Evolutionary conservation across 2,329 filamentous ascomycete genomes (phyloP), one percentile per base, ranked within the genome.

Genomic region (Sclerotinia subarctica): DNA sequence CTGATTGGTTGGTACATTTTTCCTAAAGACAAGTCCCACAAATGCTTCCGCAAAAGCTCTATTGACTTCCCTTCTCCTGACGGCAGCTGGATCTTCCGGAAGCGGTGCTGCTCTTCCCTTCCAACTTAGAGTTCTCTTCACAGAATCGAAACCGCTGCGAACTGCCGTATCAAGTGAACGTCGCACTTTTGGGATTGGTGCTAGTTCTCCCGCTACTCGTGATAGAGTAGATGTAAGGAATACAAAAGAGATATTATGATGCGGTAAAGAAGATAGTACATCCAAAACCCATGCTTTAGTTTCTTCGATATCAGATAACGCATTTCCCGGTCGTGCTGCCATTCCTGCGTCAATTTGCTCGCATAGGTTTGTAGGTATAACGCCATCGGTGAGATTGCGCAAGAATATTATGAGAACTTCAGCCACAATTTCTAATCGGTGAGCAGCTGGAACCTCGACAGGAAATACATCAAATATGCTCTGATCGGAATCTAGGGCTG

Each of bases 241-340:
- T 2, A 96, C 91, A 75, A 97, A 96, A 0, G 91, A 90, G 67
- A 97, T 94, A 76, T 93, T 95, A 79, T 96, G 90, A 62, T 90
- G 89, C 0, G 93, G 91, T 0, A 87, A 84, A 2, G 85, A 82
- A 0, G 90, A 85, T 2, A 97, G 83, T 2, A 90, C 84, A 72
- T 97, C 94, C 6, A 97, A 85, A 1, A 95, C 80, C 77, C 81
- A 82, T 51, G 83, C 82, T 70, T 86, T 84, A 56, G 84, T 81
- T 57, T 89, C 86, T 67, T 90, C 87, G 53, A 77, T 76, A 5
- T 79, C 78, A 13, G 80, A 75, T 29, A 81, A 78, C 2, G 77
- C 78, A 47, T 82, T 82, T 1, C 78, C 26, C 71, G 70, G 82
- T 84, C 72, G 70, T 26, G 84, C 80, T 17, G 73, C 64, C 19